These are phyloP conservation scores for Termitomyces sp. DNA, from an alignment of 768 basidiomycete genomes.

Conservation along the genomic window DNA sequence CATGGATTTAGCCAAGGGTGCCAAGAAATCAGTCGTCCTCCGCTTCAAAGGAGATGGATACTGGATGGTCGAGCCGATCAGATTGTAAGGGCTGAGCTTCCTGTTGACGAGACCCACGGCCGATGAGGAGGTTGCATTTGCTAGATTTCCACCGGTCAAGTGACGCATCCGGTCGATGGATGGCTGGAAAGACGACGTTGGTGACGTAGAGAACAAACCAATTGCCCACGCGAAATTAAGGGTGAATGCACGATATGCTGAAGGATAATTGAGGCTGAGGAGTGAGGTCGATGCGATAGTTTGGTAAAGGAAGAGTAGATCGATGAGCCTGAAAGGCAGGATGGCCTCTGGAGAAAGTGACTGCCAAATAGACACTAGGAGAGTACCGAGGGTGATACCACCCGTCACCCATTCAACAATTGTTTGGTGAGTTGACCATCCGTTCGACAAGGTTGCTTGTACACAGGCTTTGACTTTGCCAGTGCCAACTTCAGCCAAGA, in stretches of 20 bases:
- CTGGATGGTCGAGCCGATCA: background rate
- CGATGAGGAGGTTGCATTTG: conserved; percentile 51
- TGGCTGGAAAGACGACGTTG: conserved; percentile 57
- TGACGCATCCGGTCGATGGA: conserved; percentile 82
- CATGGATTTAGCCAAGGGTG: background rate
- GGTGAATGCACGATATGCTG: conserved; percentile 68
- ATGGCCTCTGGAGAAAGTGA: conserved; percentile 53
- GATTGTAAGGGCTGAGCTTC: conserved; percentile 74
- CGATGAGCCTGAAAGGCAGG: conserved; percentile 73
- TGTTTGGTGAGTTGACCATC: conserved; percentile 72
- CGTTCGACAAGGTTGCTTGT: conserved; percentile 89
- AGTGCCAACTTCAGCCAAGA: conserved; percentile 63
- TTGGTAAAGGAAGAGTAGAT: conserved; percentile 81
- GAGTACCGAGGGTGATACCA: conserved; percentile 56
- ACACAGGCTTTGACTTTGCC: conserved; percentile 82
- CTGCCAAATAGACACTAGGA: conserved; percentile 59
- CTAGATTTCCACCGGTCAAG: conserved; percentile 72
- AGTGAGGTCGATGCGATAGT: conserved; percentile 75
- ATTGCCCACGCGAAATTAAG: conserved; percentile 89
- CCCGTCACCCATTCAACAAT: conserved; percentile 76
- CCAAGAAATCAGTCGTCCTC: background rate
- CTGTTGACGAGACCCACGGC: conserved; percentile 78
- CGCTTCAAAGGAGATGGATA: background rate
- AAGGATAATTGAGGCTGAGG: conserved; percentile 76
- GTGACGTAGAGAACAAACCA: conserved; percentile 58